Evolutionary conservation across 2,329 filamentous ascomycete genomes (phyloP), one percentile per base, ranked within the genome.

Genomic region (Ophiostoma tasmaniense): DNA sequence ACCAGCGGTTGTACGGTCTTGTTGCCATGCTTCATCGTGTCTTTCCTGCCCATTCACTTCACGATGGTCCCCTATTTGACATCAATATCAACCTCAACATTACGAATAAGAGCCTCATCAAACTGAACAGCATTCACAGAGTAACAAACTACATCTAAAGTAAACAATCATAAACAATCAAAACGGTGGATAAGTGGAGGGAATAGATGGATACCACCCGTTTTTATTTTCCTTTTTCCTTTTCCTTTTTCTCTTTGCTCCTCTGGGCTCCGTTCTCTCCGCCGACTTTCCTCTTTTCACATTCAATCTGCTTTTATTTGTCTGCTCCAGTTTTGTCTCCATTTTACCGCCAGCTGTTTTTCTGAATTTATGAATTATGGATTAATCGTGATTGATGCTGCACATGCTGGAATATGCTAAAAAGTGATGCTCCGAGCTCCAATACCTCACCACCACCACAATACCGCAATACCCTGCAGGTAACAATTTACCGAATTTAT

Each of bases 271-370:
- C 42, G 3, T 35, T 25, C 28, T 66, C 61, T 64, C 33, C 42
- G 42, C 42, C 42, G 42, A 45, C 42, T 55, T 55, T 55, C n/a
- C 50, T 55, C 50, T 55, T 55, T 55, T 25, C 50, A 25, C n/a
- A n/a, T 17, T 20, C 42, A 20, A 25, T 55, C n/a, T 55, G n/a
- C 22, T 55, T 55, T 55, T 55, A 45, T 45, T 45, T 55, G 50
- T 8, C 8, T 64, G 64, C 52, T 66, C 35, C 50, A 59, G 52
- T 66, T 69, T 62, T 68, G 1, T 66, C 33, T 64, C 42, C 52
- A 64, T 50, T 39, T 55, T 59, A 33, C 28, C 25, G 39, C 42
- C 42, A n/a, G 42, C 30, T 35, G n/a, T 55, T 20, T 55, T 55
- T 10, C 14, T 39, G 37, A 5, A 42, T 42, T 42, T 42, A n/a